Evolutionary conservation across 2,329 filamentous ascomycete species (phyloP).

Genomic region (Acrodontium crateriforme): DNA sequence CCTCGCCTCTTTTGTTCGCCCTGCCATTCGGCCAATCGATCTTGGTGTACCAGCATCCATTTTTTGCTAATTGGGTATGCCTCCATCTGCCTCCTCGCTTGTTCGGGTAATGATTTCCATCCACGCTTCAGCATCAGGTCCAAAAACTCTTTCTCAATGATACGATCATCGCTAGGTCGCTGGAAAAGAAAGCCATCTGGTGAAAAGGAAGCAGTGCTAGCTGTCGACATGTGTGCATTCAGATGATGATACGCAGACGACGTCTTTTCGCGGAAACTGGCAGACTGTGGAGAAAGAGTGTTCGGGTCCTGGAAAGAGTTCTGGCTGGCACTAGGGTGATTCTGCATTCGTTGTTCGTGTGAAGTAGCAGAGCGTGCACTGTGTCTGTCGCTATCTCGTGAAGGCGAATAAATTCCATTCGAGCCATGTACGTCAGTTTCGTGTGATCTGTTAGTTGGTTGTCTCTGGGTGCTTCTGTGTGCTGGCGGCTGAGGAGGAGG

Average conservation of each 20-base stretch:
- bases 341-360: constrained; percentile 40
- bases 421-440: constrained; percentile 36
- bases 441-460: constrained; percentile 7
- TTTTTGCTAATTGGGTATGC: constrained; percentile 91
- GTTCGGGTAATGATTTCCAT: constrained; percentile 92
- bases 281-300: no score
- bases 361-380: constrained; percentile 50
- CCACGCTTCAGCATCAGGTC: constrained; percentile 94
- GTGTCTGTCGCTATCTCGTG: constrained; percentile 38
- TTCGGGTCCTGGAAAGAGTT: constrained; percentile 32
- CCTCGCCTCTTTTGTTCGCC: constrained; percentile 80
- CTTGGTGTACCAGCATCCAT: constrained; percentile 93
- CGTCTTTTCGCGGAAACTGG: no score
- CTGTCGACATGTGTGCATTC: constrained; percentile 30
- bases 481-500: constrained; percentile 19
- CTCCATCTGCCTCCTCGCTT: constrained; percentile 89
- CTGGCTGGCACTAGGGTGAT: constrained; percentile 33
- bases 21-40: constrained; percentile 84
- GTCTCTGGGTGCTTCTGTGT: constrained; percentile 11
- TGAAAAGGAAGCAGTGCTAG: constrained; percentile 35
- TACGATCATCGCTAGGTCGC: constrained; percentile 62
- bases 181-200: constrained; percentile 49
- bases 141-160: constrained; percentile 84
- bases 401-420: constrained; percentile 34
- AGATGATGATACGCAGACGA: constrained; percentile 29